Evolutionary conservation across 2,329 filamentous ascomycete species (phyloP).

Genomic region (Fusarium proliferatum): DNA sequence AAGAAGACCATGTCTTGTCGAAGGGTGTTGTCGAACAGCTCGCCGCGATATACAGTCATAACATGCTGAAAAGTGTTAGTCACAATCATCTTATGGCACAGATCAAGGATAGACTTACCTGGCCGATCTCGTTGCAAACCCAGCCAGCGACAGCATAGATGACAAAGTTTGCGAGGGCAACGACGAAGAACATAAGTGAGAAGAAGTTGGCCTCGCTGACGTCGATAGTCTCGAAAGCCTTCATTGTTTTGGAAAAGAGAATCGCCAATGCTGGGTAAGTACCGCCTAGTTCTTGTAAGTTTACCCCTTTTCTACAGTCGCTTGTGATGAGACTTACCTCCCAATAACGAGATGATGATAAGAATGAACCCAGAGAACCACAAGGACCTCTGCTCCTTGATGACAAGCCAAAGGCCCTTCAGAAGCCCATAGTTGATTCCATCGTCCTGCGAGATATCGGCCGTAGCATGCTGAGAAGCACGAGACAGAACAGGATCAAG

Average conservation of each 20-base stretch:
- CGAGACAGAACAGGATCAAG: constrained; percentile 38
- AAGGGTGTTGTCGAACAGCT: constrained; percentile 63
- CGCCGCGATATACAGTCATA: constrained; percentile 51
- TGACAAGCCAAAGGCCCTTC: constrained; percentile 45
- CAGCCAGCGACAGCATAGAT: constrained; percentile 55
- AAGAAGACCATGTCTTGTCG: constrained; percentile 65
- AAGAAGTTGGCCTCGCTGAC: constrained; percentile 61
- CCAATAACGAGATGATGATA: constrained; percentile 41
- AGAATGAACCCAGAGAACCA: constrained; percentile 40
- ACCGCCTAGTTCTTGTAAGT: constrained; percentile 42
- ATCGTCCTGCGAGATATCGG: constrained; percentile 9
- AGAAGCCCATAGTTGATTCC: constrained; percentile 43
- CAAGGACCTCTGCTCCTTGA: constrained; percentile 47
- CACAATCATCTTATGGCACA: too few species aligned
- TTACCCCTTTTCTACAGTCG: neutral
- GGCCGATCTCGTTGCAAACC: constrained; percentile 51
- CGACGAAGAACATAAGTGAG: constrained; percentile 66
- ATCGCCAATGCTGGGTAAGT: constrained; percentile 56
- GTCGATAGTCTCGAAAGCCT: constrained; percentile 50
- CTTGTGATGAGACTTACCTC: constrained; percentile 38
- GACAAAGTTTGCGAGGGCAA: constrained; percentile 59
- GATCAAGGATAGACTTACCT: constrained; percentile 39
- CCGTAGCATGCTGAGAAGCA: constrained; percentile 38
- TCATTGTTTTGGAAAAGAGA: constrained; percentile 54
- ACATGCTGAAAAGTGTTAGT: constrained; percentile 38